These are phyloP conservation scores for Ophiostoma ulmi DNA, from an alignment of 2,329 filamentous ascomycete genomes.

Conservation along the genomic window DNA sequence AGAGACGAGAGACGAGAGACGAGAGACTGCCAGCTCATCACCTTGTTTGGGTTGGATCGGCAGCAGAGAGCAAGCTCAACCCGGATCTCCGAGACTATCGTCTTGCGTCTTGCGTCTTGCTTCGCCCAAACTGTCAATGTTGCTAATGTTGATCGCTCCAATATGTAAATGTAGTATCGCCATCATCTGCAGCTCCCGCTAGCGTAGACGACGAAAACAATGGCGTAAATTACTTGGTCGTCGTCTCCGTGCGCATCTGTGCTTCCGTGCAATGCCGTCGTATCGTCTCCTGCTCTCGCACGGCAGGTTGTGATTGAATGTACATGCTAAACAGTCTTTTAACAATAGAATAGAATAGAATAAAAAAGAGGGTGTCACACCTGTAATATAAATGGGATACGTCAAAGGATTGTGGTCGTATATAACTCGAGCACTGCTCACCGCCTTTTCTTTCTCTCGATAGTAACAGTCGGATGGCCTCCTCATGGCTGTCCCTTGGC, in stretches of 20 bases:
- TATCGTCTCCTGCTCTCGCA: neutral
- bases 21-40: neutral
- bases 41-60: neutral
- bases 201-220: neutral
- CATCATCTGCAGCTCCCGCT: neutral
- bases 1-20: neutral
- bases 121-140: no score
- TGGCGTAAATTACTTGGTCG: neutral
- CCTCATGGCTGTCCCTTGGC: neutral
- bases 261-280: no score
- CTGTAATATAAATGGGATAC: neutral
- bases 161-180: neutral
- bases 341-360: neutral
- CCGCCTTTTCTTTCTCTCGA: neutral
- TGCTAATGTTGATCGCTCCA: no score
- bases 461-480: neutral
- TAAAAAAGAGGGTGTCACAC: neutral
- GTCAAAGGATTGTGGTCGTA: neutral
- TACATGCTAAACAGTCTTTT: no score
- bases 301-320: no score
- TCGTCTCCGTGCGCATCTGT: neutral
- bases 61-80: neutral
- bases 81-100: neutral
- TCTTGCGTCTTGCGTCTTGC: neutral
- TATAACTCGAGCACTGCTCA: slow-evolving; percentile 6